These are phyloP conservation scores for Tirmania nivea DNA, from an alignment of 495 filamentous ascomycete genomes.

Conservation along the genomic window DNA sequence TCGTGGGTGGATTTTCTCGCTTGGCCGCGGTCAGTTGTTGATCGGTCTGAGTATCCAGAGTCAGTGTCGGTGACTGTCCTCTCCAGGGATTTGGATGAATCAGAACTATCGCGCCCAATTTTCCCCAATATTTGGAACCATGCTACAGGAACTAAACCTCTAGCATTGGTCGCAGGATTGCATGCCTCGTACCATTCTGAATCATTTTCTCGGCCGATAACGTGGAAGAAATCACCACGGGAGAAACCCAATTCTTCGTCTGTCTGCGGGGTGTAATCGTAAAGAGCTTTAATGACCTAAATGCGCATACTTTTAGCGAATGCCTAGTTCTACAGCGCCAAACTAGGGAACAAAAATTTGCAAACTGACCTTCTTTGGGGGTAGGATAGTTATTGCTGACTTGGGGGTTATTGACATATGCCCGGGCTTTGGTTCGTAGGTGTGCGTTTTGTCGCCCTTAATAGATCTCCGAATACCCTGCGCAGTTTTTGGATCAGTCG, in stretches of 20 bases:
- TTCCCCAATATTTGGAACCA: constrained; percentile 85
- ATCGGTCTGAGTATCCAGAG: constrained; percentile 56
- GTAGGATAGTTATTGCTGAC: constrained; percentile 79
- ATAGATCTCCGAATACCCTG: constrained; percentile 69
- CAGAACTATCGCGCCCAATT: constrained; percentile 66
- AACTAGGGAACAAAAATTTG: neutral
- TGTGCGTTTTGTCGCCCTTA: constrained; percentile 55
- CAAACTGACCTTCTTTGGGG: constrained; percentile 74
- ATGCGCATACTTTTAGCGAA: neutral
- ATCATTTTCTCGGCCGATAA: constrained; percentile 90
- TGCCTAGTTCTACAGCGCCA: neutral
- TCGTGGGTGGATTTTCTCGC: constrained; percentile 21
- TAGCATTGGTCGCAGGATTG: constrained; percentile 74
- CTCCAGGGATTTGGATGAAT: constrained; percentile 41
- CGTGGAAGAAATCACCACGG: constrained; percentile 94
- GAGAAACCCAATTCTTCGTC: constrained; percentile 71
- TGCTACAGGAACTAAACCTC: constrained; percentile 76
- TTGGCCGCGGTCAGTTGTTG: constrained; percentile 8
- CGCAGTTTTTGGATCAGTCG: neutral
- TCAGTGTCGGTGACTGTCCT: constrained; percentile 35
- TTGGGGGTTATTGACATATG: constrained; percentile 82
- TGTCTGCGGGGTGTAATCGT: constrained; percentile 64
- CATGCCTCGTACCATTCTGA: constrained; percentile 95
- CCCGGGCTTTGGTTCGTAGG: constrained; percentile 34
- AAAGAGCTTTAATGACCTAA: constrained; percentile 90